Base-by-base conservation (phyloP, 2,329 filamentous ascomycete species). In the Beauveria varroae region DNA sequence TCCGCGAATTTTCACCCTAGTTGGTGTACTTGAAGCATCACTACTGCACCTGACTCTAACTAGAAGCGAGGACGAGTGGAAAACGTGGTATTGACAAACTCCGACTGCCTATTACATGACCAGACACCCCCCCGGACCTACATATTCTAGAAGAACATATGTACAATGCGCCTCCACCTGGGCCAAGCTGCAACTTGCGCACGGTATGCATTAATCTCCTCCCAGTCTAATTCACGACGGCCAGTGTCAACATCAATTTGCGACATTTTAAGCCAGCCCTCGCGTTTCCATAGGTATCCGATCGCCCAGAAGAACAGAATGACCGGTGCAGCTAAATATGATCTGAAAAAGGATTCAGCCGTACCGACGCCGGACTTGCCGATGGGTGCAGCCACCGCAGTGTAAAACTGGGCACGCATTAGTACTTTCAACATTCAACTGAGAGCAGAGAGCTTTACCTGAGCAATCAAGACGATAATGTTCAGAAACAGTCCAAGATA, bases 191-290 rank as follows among this genome's bases (percentile, higher is more conserved):
- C 80, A 22, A 83, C 70, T 71, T 77, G 70, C 43, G 76, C 79
- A 34, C 79, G 77, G 67, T 81, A 76, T 43, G 74, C 79, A 69
- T 86, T 81, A 73, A 87, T 86, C 46, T 75, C 75, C 12, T 87
- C 84, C 84, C 84, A 88, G 70, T 89, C 81, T 62, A 88, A 79
- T 72, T 85, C 81, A 65, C 86, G 81, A 62, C 86, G 81, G 57
- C 85, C 86, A 60, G 80, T 81, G 70, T 90, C 86, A 60, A 90
- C 78, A 66, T 90, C 87, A 65, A 91, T 89, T 64, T 89, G 75
- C 40, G 76, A 70, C 1, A 81, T 76, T 41, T 72, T 78, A 63
- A 87, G 75, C 81, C 83, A 88, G 24, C 81, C 81, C 54, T 78
- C 72, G 53, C 85, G 77, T 78, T 90, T 90, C 87, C 86, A 90